Base-by-base conservation (phyloP, 2,329 filamentous ascomycete species). In the Colletotrichum sp. region DNA sequence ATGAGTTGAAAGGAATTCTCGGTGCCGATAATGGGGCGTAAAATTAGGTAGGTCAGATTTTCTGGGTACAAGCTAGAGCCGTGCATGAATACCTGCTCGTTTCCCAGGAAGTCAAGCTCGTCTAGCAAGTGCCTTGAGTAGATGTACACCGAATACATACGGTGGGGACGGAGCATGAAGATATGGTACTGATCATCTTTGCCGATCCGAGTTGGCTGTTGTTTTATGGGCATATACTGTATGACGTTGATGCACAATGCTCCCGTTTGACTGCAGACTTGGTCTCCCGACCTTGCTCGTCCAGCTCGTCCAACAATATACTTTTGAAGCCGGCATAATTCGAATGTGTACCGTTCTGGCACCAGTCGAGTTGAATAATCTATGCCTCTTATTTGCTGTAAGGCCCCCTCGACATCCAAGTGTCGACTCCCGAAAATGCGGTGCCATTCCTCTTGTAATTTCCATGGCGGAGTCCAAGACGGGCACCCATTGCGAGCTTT, bases 341-440 rank as follows among this genome's bases (percentile, higher is more conserved):
- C 36, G 36, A 38, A 18, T 8, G 36, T 38, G 36, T 38, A 38
- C 7, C 1, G 15, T 18, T 38, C 36, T 38, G 36, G 36, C 0
- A 38, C 1, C 16, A 16, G 15, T 6, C 1, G 13, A 15, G 12
- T 16, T 38, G 6, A 38, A 38, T n/a, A 15, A 8, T 2, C 15
- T 15, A 38, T 16, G 7, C 15, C 1, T 4, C 8, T 38, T 4
- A 38, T 3, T 16, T 1, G 34, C 0, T 38, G 34, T 16, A 38
- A 3, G 16, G 36, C 15, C 36, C 18, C 3, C 3, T 18, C 15
- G 36, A n/a, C n/a, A n/a, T n/a, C n/a, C n/a, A 38, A 5, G 4
- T 38, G 0, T 38, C 4, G 1, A 8, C 8, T 9, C 0, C 15
- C 0, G 36, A 38, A 18, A 38, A 38, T 1, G 36, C 8, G 8